These are phyloP conservation scores for Saraca asoca DNA, from an alignment of 331 rosid genomes.

Conservation along the genomic window DNA sequence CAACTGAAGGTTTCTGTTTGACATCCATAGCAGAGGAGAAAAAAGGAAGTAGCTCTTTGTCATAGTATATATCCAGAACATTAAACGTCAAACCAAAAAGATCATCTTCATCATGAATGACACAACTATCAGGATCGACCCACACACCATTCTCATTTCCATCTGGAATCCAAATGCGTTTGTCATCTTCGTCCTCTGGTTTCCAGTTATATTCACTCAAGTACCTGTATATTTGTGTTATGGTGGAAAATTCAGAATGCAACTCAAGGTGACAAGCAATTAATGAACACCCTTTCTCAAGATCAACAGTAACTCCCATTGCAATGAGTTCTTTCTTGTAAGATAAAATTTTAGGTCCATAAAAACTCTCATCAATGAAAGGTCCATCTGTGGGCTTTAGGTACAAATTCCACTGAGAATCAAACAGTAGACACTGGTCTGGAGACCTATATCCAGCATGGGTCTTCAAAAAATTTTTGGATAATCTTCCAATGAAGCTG, in stretches of 20 bases:
- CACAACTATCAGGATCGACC: constrained; percentile 51
- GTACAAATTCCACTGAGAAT: constrained; percentile 35
- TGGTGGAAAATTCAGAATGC: constrained; percentile 36
- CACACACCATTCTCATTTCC: constrained; percentile 44
- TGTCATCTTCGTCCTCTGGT: constrained; percentile 39
- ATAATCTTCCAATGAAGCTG: constrained; percentile 36
- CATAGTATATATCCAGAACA: constrained; percentile 45
- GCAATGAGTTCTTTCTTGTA: constrained; percentile 50
- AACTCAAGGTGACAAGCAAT: constrained; percentile 47
- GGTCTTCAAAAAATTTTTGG: constrained; percentile 62
- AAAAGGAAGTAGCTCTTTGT: constrained; percentile 41
- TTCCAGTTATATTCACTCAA: constrained; percentile 47
- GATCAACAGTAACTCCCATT: constrained; percentile 54
- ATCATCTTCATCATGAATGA: constrained; percentile 51
- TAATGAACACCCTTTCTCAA: constrained; percentile 40
- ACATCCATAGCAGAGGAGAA: constrained; percentile 51
- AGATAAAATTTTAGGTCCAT: constrained; percentile 41
- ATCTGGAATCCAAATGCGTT: constrained; percentile 57
- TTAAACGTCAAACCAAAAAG: constrained; percentile 53
- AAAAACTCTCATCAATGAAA: constrained; percentile 56
- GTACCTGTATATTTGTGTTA: constrained; percentile 48
- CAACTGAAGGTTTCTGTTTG: constrained; percentile 46
- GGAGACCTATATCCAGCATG: constrained; percentile 53
- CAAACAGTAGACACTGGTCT: constrained; percentile 51
- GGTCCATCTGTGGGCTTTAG: constrained; percentile 61